phyloP scores from a whole-genome alignment of 2,329 filamentous ascomycete genomes.

The Sclerotinia minor region DNA sequence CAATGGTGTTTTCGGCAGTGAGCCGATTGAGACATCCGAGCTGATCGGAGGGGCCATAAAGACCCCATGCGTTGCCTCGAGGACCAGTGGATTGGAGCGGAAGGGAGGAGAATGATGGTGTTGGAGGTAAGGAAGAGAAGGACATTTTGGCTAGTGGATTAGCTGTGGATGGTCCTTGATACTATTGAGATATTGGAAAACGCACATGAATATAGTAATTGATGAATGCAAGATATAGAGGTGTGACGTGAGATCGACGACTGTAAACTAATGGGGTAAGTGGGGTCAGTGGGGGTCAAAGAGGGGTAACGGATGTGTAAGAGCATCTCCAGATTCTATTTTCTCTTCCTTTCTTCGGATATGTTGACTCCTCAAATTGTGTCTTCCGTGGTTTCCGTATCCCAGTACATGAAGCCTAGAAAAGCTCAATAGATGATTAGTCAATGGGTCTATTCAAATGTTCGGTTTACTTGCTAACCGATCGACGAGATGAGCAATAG shows the following conservation, averaged over 20 bases:
- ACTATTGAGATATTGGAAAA: neutral
- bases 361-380: too few species aligned
- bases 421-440: neutral
- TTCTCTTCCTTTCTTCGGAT: too few species aligned
- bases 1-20: conserved; percentile 44
- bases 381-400: too few species aligned
- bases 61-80: conserved; percentile 46
- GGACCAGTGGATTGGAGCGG: conserved; percentile 46
- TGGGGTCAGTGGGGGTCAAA: neutral
- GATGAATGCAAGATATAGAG: neutral
- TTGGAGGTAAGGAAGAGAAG: neutral
- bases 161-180: neutral
- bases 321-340: too few species aligned
- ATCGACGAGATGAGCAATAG: neutral
- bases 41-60: conserved; percentile 47
- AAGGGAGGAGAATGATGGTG: conserved; percentile 43
- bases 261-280: neutral
- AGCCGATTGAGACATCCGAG: conserved; percentile 49
- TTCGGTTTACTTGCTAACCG: neutral
- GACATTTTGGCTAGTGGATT: neutral
- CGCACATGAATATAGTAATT: too few species aligned
- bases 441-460: neutral
- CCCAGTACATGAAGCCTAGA: neutral
- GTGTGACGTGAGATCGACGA: neutral
- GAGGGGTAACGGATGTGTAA: neutral